Conservation (phyloP, 345 rosid species). For the Populus ilicifolia region DNA sequence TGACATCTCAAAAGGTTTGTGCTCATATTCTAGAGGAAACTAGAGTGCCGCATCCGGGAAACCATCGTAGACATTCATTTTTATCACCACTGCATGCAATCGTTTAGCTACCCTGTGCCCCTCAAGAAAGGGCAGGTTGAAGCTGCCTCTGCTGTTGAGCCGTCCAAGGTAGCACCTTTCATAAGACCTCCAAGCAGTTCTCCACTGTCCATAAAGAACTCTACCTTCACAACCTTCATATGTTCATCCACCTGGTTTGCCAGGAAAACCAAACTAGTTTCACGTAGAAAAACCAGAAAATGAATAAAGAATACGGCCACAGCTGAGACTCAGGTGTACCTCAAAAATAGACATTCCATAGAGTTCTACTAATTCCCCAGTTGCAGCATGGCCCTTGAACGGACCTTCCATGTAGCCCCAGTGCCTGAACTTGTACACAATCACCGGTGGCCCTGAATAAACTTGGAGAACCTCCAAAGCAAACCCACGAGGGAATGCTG, state of each 20-base stretch:
- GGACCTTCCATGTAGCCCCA: slow-evolving; percentile 78
- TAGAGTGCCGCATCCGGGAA: no score
- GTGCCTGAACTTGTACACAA: slow-evolving; percentile 67
- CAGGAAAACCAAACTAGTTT: background rate
- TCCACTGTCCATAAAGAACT: slow-evolving; percentile 48
- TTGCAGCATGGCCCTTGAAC: slow-evolving; percentile 57
- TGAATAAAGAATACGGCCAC: background rate
- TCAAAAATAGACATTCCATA: slow-evolving; percentile 38
- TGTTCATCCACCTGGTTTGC: slow-evolving; percentile 39
- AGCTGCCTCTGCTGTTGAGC: slow-evolving; percentile 13
- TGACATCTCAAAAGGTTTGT: background rate
- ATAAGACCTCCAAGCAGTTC: slow-evolving; percentile 58
- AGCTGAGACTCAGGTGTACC: slow-evolving; percentile 15
- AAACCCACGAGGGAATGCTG: slow-evolving; percentile 55
- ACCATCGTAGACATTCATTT: background rate
- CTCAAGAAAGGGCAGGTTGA: slow-evolving; percentile 47
- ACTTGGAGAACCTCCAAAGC: slow-evolving; percentile 59
- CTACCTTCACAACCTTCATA: slow-evolving; percentile 50
- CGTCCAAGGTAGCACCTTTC: slow-evolving; percentile 28
- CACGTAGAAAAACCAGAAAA: background rate
- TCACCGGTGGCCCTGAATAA: slow-evolving; percentile 51
- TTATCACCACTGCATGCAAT: background rate
- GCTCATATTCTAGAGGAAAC: background rate
- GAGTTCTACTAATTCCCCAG: slow-evolving; percentile 44
- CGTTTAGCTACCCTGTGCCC: slow-evolving; percentile 25